Conservation (phyloP, 306 rosid genomes). For the Inga oerstediana region DNA sequence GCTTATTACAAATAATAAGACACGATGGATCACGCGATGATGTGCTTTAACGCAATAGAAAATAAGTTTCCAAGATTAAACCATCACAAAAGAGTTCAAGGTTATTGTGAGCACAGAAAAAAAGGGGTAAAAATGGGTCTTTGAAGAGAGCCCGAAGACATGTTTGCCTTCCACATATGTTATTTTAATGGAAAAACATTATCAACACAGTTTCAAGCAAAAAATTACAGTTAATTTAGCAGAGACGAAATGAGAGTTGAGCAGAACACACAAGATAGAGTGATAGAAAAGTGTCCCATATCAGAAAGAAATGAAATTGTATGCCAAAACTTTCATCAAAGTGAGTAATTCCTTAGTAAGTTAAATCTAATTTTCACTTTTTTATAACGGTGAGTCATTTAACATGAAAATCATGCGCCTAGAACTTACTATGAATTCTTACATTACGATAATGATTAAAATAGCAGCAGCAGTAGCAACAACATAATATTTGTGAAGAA, state of each 20-base stretch:
- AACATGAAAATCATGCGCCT: slow-evolving; percentile 15
- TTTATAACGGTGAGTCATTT: neutral
- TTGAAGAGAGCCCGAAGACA: neutral
- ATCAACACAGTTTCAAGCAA: neutral
- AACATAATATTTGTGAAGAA: neutral
- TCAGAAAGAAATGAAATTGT: neutral
- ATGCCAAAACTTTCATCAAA: slow-evolving; percentile 13
- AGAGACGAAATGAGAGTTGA: neutral
- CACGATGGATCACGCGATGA: neutral
- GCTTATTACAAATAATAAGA: neutral
- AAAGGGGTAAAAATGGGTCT: neutral
- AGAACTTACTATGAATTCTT: neutral
- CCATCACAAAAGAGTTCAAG: neutral
- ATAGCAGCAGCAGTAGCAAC: neutral
- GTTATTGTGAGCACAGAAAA: neutral
- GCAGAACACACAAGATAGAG: neutral
- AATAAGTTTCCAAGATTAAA: neutral
- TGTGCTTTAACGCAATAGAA: neutral
- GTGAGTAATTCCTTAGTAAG: slow-evolving; percentile 3
- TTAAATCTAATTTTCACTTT: slow-evolving; percentile 22
- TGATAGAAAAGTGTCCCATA: neutral
- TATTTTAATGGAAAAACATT: neutral
- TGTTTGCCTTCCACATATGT: neutral
- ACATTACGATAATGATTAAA: no score
- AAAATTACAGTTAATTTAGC: neutral